These are phyloP conservation scores for Cercospora sp. DNA, from an alignment of 2,329 filamentous ascomycete genomes.

Conservation along the genomic window DNA sequence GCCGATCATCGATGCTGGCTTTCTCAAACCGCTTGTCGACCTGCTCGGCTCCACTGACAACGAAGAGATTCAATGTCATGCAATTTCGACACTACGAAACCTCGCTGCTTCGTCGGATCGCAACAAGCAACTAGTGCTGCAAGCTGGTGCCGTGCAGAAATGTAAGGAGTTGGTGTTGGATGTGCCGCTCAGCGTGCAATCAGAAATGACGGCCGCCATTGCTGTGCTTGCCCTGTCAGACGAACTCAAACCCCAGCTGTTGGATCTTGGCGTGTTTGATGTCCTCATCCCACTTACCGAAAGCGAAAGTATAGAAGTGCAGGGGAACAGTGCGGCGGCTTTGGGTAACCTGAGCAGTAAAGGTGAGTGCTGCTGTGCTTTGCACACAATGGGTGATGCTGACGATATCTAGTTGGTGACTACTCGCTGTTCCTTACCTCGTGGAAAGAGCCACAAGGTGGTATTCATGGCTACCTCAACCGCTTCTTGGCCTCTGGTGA, in stretches of 20 bases:
- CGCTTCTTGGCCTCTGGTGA: slow-evolving; percentile 93
- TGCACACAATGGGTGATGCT: slow-evolving; percentile 25
- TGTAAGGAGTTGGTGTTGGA: slow-evolving; percentile 96
- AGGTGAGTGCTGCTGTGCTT: slow-evolving; percentile 57
- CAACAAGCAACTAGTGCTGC: slow-evolving; percentile 96
- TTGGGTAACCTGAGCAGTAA: slow-evolving; percentile 96
- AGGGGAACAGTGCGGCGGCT: slow-evolving; percentile 95
- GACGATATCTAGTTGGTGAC: slow-evolving; percentile 70
- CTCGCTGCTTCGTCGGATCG: slow-evolving; percentile 94
- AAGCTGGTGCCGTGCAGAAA: slow-evolving; percentile 95
- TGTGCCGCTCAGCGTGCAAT: slow-evolving; percentile 91
- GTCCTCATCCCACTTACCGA: slow-evolving; percentile 93
- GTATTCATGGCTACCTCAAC: slow-evolving; percentile 91
- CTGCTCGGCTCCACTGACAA: slow-evolving; percentile 93
- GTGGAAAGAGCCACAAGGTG: slow-evolving; percentile 88
- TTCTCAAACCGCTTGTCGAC: slow-evolving; percentile 89
- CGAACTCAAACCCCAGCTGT: slow-evolving; percentile 86
- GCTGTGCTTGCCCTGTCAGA: slow-evolving; percentile 94
- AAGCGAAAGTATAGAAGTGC: slow-evolving; percentile 94
- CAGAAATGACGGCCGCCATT: slow-evolving; percentile 99
- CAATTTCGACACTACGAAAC: slow-evolving; percentile 94
- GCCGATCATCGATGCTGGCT: slow-evolving; percentile 96
- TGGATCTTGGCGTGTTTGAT: slow-evolving; percentile 92
- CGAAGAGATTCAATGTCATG: slow-evolving; percentile 98
- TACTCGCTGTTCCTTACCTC: slow-evolving; percentile 95